phyloP scores from a whole-genome alignment of 345 rosid species.

The Arabidopsis arenosa region DNA sequence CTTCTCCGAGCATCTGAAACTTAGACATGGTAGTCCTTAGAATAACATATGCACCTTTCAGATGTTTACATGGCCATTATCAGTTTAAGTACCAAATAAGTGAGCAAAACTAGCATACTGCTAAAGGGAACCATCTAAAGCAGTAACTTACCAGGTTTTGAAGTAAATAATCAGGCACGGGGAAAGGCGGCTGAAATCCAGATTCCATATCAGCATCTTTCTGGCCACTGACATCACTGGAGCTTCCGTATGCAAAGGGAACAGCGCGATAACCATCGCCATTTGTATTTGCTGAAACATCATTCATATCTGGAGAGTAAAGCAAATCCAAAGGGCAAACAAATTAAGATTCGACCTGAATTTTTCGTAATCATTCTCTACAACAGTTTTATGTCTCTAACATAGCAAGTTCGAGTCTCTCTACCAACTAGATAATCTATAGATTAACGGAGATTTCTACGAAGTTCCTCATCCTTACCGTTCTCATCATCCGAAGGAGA shows the following conservation, averaged over 20 bases:
- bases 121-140: constrained; percentile 29
- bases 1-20: constrained; percentile 99
- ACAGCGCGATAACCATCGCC: constrained; percentile 61
- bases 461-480: constrained; percentile 36
- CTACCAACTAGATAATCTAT: background rate
- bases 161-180: constrained; percentile 71
- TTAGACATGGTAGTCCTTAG: constrained; percentile 99
- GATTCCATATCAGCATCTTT: constrained; percentile 56
- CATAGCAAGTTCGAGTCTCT: background rate
- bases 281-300: constrained; percentile 48
- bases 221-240: constrained; percentile 50
- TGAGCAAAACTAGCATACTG: constrained; percentile 41
- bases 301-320: constrained; percentile 49
- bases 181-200: constrained; percentile 75
- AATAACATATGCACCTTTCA: constrained; percentile 80
- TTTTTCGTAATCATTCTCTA: constrained; percentile 4
- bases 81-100: constrained; percentile 55
- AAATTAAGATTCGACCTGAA: constrained; percentile 1
- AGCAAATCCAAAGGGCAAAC: background rate
- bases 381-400: background rate
- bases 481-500: constrained; percentile 56
- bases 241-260: constrained; percentile 73
- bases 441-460: background rate
- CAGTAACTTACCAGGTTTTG: constrained; percentile 74
- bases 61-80: constrained; percentile 62